These are phyloP conservation scores for Nicotiana benthamiana DNA, from an alignment of 257 asterid species.

Conservation along the genomic window DNA sequence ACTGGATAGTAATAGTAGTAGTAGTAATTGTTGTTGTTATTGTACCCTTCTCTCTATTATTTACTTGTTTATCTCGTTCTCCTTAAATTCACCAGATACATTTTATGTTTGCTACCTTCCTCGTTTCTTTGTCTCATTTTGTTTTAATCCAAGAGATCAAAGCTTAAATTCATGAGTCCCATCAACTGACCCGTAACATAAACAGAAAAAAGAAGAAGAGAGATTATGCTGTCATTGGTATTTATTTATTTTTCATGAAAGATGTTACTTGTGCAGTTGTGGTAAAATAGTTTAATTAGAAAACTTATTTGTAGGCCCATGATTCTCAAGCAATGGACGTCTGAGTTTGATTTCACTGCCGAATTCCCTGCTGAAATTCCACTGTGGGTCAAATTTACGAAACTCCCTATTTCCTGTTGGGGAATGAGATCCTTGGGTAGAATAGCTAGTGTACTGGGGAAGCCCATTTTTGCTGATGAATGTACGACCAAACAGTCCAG, in stretches of 20 bases:
- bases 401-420: too few relatives aligned
- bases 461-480: too few relatives aligned
- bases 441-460: too few relatives aligned
- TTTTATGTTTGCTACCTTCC: too few relatives aligned
- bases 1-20: too few relatives aligned
- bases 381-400: too few relatives aligned
- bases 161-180: neutral
- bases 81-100: neutral
- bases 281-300: neutral
- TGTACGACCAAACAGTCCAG: too few relatives aligned
- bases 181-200: neutral
- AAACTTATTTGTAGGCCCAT: neutral
- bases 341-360: too few relatives aligned
- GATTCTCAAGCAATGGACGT: too few relatives aligned
- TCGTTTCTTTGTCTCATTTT: neutral
- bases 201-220: neutral
- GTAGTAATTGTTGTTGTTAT: too few relatives aligned
- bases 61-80: neutral
- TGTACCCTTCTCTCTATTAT: neutral
- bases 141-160: neutral
- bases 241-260: neutral
- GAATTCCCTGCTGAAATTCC: too few relatives aligned
- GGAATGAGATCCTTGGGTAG: too few relatives aligned
- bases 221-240: neutral
- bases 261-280: neutral